phyloP scores from a whole-genome alignment of 805 yeast genomes.

The Sugiyamaella marilandica region DNA sequence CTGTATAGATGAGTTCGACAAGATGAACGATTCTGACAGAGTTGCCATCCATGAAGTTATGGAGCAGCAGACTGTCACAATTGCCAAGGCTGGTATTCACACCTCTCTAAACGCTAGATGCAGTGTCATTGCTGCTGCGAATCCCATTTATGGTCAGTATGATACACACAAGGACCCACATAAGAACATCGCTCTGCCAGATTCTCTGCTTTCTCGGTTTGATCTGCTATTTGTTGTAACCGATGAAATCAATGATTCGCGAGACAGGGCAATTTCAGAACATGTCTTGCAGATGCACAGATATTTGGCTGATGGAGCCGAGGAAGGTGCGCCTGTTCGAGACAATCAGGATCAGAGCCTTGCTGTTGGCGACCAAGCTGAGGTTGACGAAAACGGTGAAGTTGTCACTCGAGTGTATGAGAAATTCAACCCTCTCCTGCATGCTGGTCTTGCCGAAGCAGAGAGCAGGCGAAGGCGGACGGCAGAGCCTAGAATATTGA shows the following conservation, averaged over 20 bases:
- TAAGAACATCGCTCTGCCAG: slow-evolving; percentile 93
- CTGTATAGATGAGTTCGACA: slow-evolving; percentile 98
- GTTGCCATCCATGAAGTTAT: slow-evolving; percentile 99
- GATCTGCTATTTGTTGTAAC: slow-evolving; percentile 93
- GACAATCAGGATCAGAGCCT: slow-evolving; percentile 63
- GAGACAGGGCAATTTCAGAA: slow-evolving; percentile 84
- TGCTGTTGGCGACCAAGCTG: slow-evolving; percentile 71
- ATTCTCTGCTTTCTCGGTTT: slow-evolving; percentile 92
- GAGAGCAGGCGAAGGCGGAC: slow-evolving; percentile 22
- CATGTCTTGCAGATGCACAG: slow-evolving; percentile 94
- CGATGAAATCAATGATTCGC: slow-evolving; percentile 81
- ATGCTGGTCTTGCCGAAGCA: slow-evolving; percentile 62
- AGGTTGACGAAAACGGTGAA: slow-evolving; percentile 42
- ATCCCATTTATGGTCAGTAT: slow-evolving; percentile 95
- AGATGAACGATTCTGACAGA: slow-evolving; percentile 94
- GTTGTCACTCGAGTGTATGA: slow-evolving; percentile 62
- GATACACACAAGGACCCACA: slow-evolving; percentile 95
- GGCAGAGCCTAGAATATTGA: slow-evolving; percentile 46
- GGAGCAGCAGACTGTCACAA: slow-evolving; percentile 99
- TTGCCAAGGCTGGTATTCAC: slow-evolving; percentile 97
- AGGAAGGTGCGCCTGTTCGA: slow-evolving; percentile 90
- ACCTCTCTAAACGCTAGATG: slow-evolving; percentile 95
- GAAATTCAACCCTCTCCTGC: slow-evolving; percentile 74
- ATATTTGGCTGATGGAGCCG: slow-evolving; percentile 77
- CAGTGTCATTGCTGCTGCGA: slow-evolving; percentile 96